These are phyloP conservation scores for Didymosphaeria variabile DNA, from an alignment of 2,329 filamentous ascomycete species.

Conservation along the genomic window DNA sequence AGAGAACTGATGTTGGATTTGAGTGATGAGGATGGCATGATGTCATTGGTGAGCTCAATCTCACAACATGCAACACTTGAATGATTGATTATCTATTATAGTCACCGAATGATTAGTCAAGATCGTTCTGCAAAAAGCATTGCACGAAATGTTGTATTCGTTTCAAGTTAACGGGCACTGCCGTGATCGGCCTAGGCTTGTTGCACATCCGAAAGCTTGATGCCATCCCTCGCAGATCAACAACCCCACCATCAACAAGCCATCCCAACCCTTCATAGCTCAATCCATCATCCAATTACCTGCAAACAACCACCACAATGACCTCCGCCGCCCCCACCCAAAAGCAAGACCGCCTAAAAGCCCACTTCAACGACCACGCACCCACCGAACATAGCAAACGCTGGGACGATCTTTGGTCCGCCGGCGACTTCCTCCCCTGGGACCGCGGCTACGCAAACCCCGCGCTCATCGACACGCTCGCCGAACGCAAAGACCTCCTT, in stretches of 20 bases:
- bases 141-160: neutral
- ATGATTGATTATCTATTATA: too few species aligned
- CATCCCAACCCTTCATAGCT: neutral
- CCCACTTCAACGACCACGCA: conserved; percentile 55
- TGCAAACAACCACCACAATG: conserved; percentile 8
- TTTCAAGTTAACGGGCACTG: neutral
- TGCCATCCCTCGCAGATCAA: neutral
- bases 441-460: conserved; percentile 67
- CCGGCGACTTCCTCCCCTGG: conserved; percentile 64
- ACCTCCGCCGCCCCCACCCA: conserved; percentile 31
- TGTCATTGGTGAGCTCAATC: neutral
- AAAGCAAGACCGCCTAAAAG: conserved; percentile 49
- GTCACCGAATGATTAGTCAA: neutral
- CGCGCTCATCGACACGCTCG: conserved; percentile 65
- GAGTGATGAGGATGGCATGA: neutral
- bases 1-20: neutral
- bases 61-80: too few species aligned
- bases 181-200: conserved; percentile 11
- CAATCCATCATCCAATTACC: neutral
- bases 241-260: conserved; percentile 7
- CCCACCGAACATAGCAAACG: conserved; percentile 54
- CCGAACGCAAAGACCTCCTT: conserved; percentile 46
- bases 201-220: conserved; percentile 10
- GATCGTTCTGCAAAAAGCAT: neutral
- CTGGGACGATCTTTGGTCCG: conserved; percentile 67